These are phyloP conservation scores for Durusdinium trenchii DNA, from an alignment of 73 alveolate genomes.

Conservation along the genomic window DNA sequence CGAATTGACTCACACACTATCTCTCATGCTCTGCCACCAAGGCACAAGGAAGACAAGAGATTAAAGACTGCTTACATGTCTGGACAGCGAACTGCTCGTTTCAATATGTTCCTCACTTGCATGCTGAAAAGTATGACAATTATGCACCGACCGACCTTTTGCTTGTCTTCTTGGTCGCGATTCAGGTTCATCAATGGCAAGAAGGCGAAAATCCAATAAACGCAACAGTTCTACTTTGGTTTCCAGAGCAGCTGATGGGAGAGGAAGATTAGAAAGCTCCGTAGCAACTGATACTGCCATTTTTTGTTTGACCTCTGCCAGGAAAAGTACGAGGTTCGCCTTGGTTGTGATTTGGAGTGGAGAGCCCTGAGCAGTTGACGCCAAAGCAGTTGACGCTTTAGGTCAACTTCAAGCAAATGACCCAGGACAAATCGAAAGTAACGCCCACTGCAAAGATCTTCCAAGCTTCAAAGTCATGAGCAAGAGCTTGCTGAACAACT, in stretches of 20 bases:
- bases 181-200: constrained; percentile 82
- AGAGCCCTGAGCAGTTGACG: no score
- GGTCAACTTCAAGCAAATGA: constrained; percentile 78
- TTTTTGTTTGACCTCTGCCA: background rate
- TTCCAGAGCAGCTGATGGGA: background rate
- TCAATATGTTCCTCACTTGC: constrained; percentile 15
- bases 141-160: background rate
- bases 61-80: constrained; percentile 91
- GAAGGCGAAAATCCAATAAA: constrained; percentile 4
- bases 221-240: background rate
- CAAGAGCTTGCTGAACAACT: background rate
- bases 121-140: background rate
- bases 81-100: constrained; percentile 89
- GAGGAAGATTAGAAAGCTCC: background rate
- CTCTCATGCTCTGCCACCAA: background rate
- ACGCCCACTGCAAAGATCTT: background rate
- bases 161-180: constrained; percentile 7
- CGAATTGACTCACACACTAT: background rate
- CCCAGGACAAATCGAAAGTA: constrained; percentile 1
- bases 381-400: background rate
- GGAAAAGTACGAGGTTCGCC: constrained; percentile 51
- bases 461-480: background rate
- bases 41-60: constrained; percentile 71
- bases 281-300: background rate
- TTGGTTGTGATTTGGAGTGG: no score